These are phyloP conservation scores for Ogataea methylovora DNA, from an alignment of 805 yeast species.

Conservation along the genomic window DNA sequence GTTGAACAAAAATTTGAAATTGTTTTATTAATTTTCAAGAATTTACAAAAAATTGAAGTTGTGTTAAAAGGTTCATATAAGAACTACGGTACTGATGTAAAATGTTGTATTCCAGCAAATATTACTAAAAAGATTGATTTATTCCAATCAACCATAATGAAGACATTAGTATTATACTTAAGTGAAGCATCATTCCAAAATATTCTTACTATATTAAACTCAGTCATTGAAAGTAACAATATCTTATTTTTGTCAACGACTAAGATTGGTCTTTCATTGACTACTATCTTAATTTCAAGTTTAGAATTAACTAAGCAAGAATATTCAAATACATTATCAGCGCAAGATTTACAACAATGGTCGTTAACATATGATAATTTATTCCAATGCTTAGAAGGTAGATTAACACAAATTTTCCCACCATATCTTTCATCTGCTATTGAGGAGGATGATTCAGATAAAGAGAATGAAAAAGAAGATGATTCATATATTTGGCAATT, in stretches of 20 bases:
- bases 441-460: conserved; percentile 19
- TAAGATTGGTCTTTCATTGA: conserved; percentile 76
- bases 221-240: conserved; percentile 63
- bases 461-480: conserved; percentile 39
- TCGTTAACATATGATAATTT: conserved; percentile 71
- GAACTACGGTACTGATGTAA: conserved; percentile 37
- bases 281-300: conserved; percentile 86
- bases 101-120: conserved; percentile 44
- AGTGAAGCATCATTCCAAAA: conserved; percentile 77
- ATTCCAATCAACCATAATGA: conserved; percentile 75
- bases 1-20: conserved; percentile 72
- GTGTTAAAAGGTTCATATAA: conserved; percentile 74
- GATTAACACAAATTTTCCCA: conserved; percentile 76
- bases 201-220: conserved; percentile 67
- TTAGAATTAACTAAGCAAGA: conserved; percentile 91
- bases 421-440: conserved; percentile 38
- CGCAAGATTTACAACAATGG: conserved; percentile 63
- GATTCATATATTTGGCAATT: conserved; percentile 94
- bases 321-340: conserved; percentile 37
- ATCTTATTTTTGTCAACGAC: conserved; percentile 60
- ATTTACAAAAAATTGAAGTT: conserved; percentile 72
- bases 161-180: conserved; percentile 74
- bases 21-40: conserved; percentile 70
- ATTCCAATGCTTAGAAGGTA: conserved; percentile 72
- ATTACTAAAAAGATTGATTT: conserved; percentile 58